Evolutionary conservation across 2,329 filamentous ascomycete species (phyloP).

Genomic region (Xylariaceae sp.): DNA sequence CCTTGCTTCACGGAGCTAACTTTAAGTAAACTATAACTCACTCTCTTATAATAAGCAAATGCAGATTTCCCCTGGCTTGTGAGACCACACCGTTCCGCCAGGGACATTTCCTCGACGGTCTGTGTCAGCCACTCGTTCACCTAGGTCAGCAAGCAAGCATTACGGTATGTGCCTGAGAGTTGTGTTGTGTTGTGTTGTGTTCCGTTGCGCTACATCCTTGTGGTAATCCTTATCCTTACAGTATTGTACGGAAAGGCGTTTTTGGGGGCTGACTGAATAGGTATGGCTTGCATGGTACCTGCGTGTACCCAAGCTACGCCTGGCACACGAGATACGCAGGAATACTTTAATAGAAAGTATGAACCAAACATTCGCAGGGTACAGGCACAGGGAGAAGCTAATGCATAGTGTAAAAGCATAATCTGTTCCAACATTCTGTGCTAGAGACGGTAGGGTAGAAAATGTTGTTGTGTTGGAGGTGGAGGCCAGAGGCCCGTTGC

Average conservation of each 20-base stretch:
- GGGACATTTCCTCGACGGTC: not conserved
- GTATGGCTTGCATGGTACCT: conserved; percentile 24
- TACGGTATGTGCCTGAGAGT: no score
- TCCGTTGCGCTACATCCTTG: conserved; percentile 11
- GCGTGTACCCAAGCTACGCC: conserved; percentile 12
- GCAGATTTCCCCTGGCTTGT: conserved; percentile 16
- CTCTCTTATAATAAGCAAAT: conserved; percentile 5
- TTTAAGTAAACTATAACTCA: not conserved
- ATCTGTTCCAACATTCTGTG: no score
- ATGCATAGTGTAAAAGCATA: no score
- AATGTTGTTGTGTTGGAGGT: no score
- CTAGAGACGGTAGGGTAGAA: no score
- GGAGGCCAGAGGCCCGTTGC: no score
- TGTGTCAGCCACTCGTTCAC: conserved; percentile 19
- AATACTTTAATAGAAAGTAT: not conserved
- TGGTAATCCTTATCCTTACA: conserved; percentile 4
- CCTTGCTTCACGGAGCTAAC: not conserved
- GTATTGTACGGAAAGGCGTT: not conserved
- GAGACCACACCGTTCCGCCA: conserved; percentile 16
- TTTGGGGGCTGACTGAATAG: conserved; percentile 9
- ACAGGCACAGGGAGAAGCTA: not conserved
- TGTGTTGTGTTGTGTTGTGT: conserved; percentile 2
- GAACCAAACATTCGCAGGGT: no score
- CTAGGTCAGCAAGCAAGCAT: conserved; percentile 23
- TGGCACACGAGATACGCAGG: conserved; percentile 10